Evolutionary conservation across 2,329 filamentous ascomycete genomes (phyloP).

Genomic region (Fusarium nelsonii): DNA sequence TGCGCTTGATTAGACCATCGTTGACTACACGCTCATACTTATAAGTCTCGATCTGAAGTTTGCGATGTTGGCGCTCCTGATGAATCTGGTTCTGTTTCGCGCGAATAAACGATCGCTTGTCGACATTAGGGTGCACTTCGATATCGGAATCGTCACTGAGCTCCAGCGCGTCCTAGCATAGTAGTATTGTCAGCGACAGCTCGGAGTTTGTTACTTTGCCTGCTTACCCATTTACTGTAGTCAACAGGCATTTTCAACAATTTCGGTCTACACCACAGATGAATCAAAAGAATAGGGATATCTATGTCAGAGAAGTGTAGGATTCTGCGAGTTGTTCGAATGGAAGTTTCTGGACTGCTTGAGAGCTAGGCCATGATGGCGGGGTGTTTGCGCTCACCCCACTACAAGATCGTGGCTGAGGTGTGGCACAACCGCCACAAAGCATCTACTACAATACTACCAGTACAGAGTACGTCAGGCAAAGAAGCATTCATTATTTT

Average conservation of each 20-base stretch:
- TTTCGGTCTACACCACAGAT: background rate
- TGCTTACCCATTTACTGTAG: slow-evolving; percentile 76
- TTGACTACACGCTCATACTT: slow-evolving; percentile 96
- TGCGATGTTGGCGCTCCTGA: slow-evolving; percentile 85
- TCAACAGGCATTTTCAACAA: slow-evolving; percentile 62
- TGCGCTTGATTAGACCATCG: slow-evolving; percentile 86
- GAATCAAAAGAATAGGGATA: background rate
- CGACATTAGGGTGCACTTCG: slow-evolving; percentile 98
- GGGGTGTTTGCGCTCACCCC: slow-evolving; percentile 43
- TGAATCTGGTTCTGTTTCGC: slow-evolving; percentile 99
- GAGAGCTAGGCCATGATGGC: slow-evolving; percentile 45
- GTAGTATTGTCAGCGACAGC: slow-evolving; percentile 18
- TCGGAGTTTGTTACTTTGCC: background rate
- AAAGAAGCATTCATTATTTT: background rate
- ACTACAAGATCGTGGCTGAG: slow-evolving; percentile 30
- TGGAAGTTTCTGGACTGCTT: slow-evolving; percentile 48
- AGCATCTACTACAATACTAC: too few species aligned
- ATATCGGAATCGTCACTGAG: slow-evolving; percentile 98
- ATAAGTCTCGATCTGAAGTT: slow-evolving; percentile 88
- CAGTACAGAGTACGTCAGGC: background rate
- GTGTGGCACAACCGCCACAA: background rate
- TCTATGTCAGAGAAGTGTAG: background rate
- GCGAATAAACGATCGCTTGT: slow-evolving; percentile 97
- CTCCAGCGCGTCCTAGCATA: slow-evolving; percentile 82
- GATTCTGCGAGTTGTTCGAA: slow-evolving; percentile 5